Base-by-base conservation (phyloP, 495 filamentous ascomycete species). In the Trichodelitschia bisporula region DNA sequence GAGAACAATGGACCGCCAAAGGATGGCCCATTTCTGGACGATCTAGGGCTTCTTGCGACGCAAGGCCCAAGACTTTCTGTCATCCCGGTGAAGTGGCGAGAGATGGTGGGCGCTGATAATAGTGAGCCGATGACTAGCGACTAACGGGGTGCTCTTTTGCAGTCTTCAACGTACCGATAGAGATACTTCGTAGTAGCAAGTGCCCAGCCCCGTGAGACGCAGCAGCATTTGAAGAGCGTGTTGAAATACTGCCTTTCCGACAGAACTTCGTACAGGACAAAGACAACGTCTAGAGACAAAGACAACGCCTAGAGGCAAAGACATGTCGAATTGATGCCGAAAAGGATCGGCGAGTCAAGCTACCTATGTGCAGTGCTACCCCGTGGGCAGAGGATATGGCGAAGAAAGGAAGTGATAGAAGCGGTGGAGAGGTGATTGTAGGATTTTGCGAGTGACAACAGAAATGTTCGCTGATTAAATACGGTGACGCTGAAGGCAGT, bases 1-100 rank as follows among this genome's bases (percentile, higher is more conserved):
- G 4, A 66, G 49, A 31, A 76, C 61, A 29, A 80, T 61, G 4
- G 69, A 69, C 19, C 62, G 58, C 77, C 77, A 82, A 19, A 75
- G 48, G 3, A 62, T 53, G 10, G 66, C 57, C 56, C 66, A 70
- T 46, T 60, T 61, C 44, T 53, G 38, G 26, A 54, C 31, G 32
- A 36, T 38, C 33, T 46, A n/a, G n/a, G n/a, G n/a, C 33, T 42
- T 51, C 41, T 42, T 57, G 42, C 41, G 53, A 44, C 12, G 45
- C 38, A 12, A 41, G 19, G 4, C 8, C 29, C 15, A 42, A 40
- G 4, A 38, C 29, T 36, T 38, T 36, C 19, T 42, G 35, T 24
- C 40, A 39, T 40, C 31, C 44, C 40, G 28, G 29, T 26, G 40
- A 34, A 40, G 39, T 28, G 42, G 36, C 19, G 37, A 29, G 19